These are phyloP conservation scores for Metrosideros polymorpha DNA, from an alignment of 441 rosid genomes.

Conservation along the genomic window DNA sequence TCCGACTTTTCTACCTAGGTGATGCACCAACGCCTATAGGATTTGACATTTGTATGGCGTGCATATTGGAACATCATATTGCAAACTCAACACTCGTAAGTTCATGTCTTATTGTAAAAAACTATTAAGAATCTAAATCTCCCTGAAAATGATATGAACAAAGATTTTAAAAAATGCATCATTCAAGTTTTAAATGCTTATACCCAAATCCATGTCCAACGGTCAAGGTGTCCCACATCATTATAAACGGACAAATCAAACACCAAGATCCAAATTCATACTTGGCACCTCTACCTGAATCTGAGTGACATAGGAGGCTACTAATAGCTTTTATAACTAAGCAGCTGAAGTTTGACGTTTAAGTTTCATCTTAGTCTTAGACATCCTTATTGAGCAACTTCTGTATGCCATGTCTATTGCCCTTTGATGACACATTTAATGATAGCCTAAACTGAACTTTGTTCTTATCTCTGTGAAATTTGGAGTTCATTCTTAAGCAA, in stretches of 20 bases:
- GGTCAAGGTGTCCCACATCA: background rate
- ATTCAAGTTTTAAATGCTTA: background rate
- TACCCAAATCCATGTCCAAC: background rate
- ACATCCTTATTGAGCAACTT: background rate
- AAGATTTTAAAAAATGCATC: background rate
- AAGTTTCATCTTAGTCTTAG: background rate
- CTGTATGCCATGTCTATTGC: background rate
- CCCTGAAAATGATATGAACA: background rate
- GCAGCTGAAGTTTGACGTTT: background rate
- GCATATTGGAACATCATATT: background rate
- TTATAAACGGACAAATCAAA: background rate
- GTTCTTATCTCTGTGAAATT: background rate
- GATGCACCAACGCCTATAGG: background rate
- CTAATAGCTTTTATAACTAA: background rate
- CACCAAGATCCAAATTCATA: background rate
- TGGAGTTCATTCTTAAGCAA: background rate
- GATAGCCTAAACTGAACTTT: background rate
- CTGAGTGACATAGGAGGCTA: background rate
- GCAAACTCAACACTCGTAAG: background rate
- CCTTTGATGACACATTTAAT: background rate
- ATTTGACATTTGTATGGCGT: background rate
- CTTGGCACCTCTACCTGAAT: background rate
- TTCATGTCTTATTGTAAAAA: background rate
- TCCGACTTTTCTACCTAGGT: background rate
- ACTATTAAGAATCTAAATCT: background rate